Percentiles rank a stretch among this genome's conserved stretches.
phyloP scores from a whole-genome alignment of 192 early-diverging fungal species.

The Backusella macrospora region DNA sequence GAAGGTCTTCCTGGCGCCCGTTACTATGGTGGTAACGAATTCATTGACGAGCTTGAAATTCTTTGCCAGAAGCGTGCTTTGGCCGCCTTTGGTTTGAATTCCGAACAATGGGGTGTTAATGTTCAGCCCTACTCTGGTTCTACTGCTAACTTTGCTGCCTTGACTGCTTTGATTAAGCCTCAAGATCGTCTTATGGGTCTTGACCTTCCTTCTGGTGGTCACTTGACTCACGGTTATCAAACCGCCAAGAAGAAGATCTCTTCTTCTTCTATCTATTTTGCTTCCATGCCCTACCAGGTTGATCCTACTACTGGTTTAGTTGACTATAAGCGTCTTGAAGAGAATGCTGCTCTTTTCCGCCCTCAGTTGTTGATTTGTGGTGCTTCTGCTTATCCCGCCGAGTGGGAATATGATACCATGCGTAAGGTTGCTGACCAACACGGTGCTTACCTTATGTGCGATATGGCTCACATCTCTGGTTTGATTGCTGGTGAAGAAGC shows the following conservation, averaged over 20 bases:
- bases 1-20: slow-evolving; percentile 98
- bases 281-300: slow-evolving; percentile 98
- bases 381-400: slow-evolving; percentile 96
- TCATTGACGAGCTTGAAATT: slow-evolving; percentile 93
- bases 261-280: slow-evolving; percentile 99
- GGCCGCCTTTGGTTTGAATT: slow-evolving; percentile 86
- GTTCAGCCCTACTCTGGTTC: slow-evolving; percentile 99
- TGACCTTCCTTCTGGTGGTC: slow-evolving; percentile 99
- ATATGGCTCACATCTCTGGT: slow-evolving; percentile 99
- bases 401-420: slow-evolving; percentile 97
- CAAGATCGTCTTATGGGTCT: slow-evolving; percentile 99
- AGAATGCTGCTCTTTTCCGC: slow-evolving; percentile 91
- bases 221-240: slow-evolving; percentile 99
- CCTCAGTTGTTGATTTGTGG: slow-evolving; percentile 99
- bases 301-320: slow-evolving; percentile 84
- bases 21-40: slow-evolving; percentile 99
- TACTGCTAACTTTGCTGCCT: slow-evolving; percentile 98
- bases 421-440: slow-evolving; percentile 97
- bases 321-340: slow-evolving; percentile 95
- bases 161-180: slow-evolving; percentile 93
- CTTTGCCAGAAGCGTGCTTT: slow-evolving; percentile 96
- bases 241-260: slow-evolving; percentile 99
- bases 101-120: slow-evolving; percentile 97
- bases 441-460: slow-evolving; percentile 95
- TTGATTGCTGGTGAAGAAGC: slow-evolving; percentile 92